These are phyloP conservation scores for Hyaloscypha bicolor DNA, from an alignment of 495 filamentous ascomycete species.

Conservation along the genomic window DNA sequence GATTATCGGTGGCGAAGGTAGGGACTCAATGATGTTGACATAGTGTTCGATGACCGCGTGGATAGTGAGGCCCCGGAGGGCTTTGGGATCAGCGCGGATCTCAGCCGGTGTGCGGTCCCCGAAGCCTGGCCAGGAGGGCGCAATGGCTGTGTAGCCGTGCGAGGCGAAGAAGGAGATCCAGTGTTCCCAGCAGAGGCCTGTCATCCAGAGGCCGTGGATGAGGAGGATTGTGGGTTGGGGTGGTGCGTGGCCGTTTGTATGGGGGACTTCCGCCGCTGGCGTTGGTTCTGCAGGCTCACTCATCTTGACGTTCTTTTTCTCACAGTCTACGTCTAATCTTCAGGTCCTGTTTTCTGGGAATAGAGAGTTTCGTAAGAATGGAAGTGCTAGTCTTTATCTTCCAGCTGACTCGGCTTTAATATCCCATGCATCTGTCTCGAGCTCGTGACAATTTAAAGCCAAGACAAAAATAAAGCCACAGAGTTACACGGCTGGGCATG, in stretches of 20 bases:
- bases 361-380: too few species aligned
- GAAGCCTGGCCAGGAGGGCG: constrained; percentile 31
- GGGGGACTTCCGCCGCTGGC: not conserved
- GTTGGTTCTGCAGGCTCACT: not conserved
- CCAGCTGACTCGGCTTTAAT: too few species aligned
- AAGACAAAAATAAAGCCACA: too few species aligned
- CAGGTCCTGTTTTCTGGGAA: too few species aligned
- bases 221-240: constrained; percentile 25
- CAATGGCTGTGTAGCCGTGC: constrained; percentile 26
- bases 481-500: too few species aligned
- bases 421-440: too few species aligned
- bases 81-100: constrained; percentile 21
- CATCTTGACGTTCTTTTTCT: constrained; percentile 9
- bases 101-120: constrained; percentile 22
- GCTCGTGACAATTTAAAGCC: too few species aligned
- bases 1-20: constrained; percentile 28
- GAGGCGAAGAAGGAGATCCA: constrained; percentile 23
- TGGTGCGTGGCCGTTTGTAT: constrained; percentile 1
- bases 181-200: constrained; percentile 30
- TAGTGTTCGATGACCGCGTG: constrained; percentile 27
- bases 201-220: constrained; percentile 35
- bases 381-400: too few species aligned
- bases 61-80: constrained; percentile 22
- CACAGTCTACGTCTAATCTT: not conserved
- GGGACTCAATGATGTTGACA: constrained; percentile 16